A percentile compares a stretch with the other conserved stretches of the same genome.
Evolutionary conservation across 2,329 filamentous ascomycete genomes (phyloP).

Genomic region (Trichoderma citrinoviride): DNA sequence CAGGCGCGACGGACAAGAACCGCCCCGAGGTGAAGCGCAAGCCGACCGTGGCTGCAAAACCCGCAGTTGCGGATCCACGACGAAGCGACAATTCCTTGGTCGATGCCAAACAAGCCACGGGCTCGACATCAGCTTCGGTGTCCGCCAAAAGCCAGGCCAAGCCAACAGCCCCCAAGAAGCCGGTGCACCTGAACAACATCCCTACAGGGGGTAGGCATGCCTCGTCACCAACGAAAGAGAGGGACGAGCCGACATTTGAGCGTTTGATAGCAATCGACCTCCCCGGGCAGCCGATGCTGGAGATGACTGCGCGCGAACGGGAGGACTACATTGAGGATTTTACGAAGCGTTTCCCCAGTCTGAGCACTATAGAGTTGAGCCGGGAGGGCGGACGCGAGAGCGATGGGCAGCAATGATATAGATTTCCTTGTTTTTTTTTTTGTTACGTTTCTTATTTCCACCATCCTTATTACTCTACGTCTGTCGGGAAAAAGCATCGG

Average conservation of each 20-base stretch:
- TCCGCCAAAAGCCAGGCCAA: constrained; percentile 35
- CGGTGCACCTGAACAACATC: constrained; percentile 57
- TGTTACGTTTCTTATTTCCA: background rate
- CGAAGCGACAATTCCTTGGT: constrained; percentile 23
- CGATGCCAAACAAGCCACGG: constrained; percentile 19
- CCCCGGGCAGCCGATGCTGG: constrained; percentile 48
- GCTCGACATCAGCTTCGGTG: constrained; percentile 29
- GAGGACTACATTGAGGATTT: constrained; percentile 71
- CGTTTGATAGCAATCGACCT: constrained; percentile 46
- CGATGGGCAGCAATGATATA: constrained; percentile 32
- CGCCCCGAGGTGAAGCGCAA: constrained; percentile 52
- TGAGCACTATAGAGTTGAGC: constrained; percentile 84
- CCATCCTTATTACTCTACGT: background rate
- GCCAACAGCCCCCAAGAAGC: constrained; percentile 60
- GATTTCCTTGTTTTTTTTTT: background rate
- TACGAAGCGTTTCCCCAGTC: constrained; percentile 79
- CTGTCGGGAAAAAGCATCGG: constrained; percentile 4
- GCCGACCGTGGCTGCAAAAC: constrained; percentile 40
- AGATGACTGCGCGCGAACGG: constrained; percentile 57
- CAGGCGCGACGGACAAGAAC: constrained; percentile 39
- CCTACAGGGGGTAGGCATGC: constrained; percentile 43
- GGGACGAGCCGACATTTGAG: constrained; percentile 32
- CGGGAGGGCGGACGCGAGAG: constrained; percentile 47
- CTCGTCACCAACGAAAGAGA: constrained; percentile 46
- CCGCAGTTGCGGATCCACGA: constrained; percentile 30